Conservation (phyloP, 208 protist genomes). For the Crithidia mellificae region DNA sequence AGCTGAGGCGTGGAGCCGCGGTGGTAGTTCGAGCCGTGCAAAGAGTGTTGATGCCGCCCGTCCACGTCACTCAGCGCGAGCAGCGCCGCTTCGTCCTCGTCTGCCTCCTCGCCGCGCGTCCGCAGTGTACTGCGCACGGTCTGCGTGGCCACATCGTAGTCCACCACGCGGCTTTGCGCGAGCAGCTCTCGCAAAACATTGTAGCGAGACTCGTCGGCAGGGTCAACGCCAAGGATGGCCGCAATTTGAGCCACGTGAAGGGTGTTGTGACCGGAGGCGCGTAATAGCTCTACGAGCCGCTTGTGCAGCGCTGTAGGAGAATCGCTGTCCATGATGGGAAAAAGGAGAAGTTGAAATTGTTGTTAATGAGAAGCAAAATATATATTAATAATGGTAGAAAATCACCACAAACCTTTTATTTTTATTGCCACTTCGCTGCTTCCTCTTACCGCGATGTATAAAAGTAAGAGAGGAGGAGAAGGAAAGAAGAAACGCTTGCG, state of each 20-base stretch:
- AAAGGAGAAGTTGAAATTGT: too few species aligned
- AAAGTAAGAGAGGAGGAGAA: too few species aligned
- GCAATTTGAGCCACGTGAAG: conserved; percentile 50
- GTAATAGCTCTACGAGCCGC: conserved; percentile 44
- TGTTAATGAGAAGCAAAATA: too few species aligned
- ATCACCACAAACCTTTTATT: too few species aligned
- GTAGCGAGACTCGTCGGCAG: conserved; percentile 18
- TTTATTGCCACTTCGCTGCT: too few species aligned
- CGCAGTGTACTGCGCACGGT: conserved; percentile 20
- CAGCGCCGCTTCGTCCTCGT: conserved; percentile 26
- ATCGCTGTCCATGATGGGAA: conserved; percentile 44
- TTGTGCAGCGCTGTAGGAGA: conserved; percentile 33
- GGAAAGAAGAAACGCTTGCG: too few species aligned
- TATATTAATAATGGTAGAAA: too few species aligned
- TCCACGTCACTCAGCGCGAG: conserved; percentile 29
- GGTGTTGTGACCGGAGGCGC: conserved; percentile 29
- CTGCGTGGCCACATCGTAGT: conserved; percentile 27
- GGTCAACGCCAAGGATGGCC: conserved; percentile 44
- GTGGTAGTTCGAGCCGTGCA: too few species aligned
- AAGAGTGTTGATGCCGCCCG: background rate
- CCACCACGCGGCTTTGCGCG: conserved; percentile 15
- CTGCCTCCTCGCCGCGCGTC: conserved; percentile 1
- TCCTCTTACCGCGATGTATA: too few species aligned
- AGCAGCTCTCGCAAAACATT: conserved; percentile 21
- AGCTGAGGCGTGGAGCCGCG: background rate